Evolutionary conservation across 345 rosid genomes (phyloP).

Genomic region (Pugionium cornutum): DNA sequence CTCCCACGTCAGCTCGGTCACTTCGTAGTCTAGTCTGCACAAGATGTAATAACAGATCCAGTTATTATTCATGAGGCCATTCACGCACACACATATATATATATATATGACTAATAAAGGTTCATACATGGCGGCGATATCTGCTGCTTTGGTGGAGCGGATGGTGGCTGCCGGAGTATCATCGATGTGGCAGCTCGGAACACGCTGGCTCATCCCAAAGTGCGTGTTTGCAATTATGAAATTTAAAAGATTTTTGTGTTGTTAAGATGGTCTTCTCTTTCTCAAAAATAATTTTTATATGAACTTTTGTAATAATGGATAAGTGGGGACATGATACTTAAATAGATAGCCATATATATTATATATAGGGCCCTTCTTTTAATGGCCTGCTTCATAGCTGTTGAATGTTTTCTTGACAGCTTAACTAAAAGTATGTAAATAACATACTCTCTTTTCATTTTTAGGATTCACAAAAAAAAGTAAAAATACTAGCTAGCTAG

Average conservation of each 20-base stretch:
- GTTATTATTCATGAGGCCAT: no score
- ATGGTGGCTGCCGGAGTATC: slow-evolving; percentile 45
- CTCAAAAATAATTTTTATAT: slow-evolving; percentile 16
- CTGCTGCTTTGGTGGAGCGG: slow-evolving; percentile 47
- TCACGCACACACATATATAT: no score
- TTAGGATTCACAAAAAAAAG: no score
- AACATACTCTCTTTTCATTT: no score
- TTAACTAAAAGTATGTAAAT: neutral
- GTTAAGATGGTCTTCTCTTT: slow-evolving; percentile 26
- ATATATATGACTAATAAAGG: no score
- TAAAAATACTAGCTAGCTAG: no score
- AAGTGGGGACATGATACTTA: slow-evolving; percentile 33
- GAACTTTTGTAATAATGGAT: slow-evolving; percentile 33
- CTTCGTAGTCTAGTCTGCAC: slow-evolving; percentile 70
- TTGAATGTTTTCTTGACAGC: slow-evolving; percentile 14
- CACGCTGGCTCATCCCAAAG: slow-evolving; percentile 74
- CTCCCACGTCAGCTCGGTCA: slow-evolving; percentile 96
- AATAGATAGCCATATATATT: slow-evolving; percentile 24
- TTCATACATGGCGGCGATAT: slow-evolving; percentile 39
- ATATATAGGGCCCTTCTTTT: slow-evolving; percentile 30
- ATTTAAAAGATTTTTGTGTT: slow-evolving; percentile 1
- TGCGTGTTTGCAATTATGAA: neutral
- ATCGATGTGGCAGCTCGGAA: slow-evolving; percentile 73
- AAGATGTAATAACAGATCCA: neutral
- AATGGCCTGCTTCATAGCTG: slow-evolving; percentile 15